Evolutionary conservation across 768 basidiomycete genomes (phyloP).

Genomic region (Mycena kentingensis): DNA sequence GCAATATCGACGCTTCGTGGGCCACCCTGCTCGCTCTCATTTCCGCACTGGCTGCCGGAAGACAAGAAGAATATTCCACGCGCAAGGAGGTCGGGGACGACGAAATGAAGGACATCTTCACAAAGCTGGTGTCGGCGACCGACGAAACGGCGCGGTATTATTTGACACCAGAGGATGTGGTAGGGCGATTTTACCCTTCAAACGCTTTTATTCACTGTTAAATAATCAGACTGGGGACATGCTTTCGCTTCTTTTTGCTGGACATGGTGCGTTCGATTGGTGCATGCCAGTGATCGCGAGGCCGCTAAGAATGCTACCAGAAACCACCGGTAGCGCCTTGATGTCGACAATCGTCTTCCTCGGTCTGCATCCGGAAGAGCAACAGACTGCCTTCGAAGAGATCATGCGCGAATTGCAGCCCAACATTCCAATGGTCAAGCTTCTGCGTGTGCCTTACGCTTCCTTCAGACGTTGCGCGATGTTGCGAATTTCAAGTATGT

Average conservation of each 20-base stretch:
- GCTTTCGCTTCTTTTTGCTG: constrained; percentile 37
- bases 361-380: constrained; percentile 33
- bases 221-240: constrained; percentile 29
- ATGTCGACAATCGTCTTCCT: constrained; percentile 33
- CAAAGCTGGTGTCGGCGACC: constrained; percentile 7
- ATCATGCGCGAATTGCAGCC: constrained; percentile 19
- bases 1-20: constrained; percentile 11
- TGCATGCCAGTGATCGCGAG: neutral
- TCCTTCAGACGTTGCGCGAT: constrained; percentile 1
- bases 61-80: constrained; percentile 5
- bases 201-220: neutral
- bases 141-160: constrained; percentile 10
- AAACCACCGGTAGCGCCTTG: constrained; percentile 33
- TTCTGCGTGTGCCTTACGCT: neutral
- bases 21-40: constrained; percentile 10
- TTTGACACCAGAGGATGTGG: constrained; percentile 7
- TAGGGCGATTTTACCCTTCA: neutral
- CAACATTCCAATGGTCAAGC: neutral
- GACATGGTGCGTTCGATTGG: constrained; percentile 31
- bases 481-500: constrained; percentile 1
- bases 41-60: neutral
- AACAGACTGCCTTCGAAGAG: constrained; percentile 31
- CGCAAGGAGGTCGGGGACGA: neutral
- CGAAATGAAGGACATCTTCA: constrained; percentile 11
- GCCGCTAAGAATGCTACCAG: constrained; percentile 9